Evolutionary conservation across 257 asterid species (phyloP), one percentile per base, ranked within the genome.

Genomic region (Nicotiana noctiflora): DNA sequence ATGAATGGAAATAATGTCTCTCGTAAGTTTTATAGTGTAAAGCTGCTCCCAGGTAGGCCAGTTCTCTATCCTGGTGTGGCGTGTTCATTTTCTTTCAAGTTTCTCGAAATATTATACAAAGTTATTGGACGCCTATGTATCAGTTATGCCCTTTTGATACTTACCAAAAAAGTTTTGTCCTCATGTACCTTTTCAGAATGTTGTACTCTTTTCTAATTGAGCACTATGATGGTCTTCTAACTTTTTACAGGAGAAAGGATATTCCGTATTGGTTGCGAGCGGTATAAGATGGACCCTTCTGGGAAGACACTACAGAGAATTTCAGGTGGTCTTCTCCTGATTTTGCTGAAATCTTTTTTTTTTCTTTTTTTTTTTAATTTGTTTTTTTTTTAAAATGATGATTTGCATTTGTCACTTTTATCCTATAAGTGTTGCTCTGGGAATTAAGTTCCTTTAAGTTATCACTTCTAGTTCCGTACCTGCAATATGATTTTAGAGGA

Each of bases 201-300:
- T 14, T 72, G 60, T 40, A 40, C 72, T 44, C 59, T 25, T 61
- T 61, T 34, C 4, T 79, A 21, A 62, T 60, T 79, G 76, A 60
- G 82, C 82, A 40, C 34, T 79, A 62, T 79, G 76, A 62, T 21
- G 82, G 46, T 59, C 56, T 77, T 11, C 53, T 70, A 67, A 51
- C 63, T 49, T 63, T 78, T 53, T 75, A 84, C 97, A 96, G 99
- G 99, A 80, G 95, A 94, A 80, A 90, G 98, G 21, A 86, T 92
- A 83, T 96, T 92, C 85, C 95, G 97, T 72, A 83, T 94, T 90
- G 98, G 99, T 84, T 90, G 94, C 46, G 97, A 94, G 88, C 90
- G 97, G 76, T 94, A 96, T 90, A 94, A 82, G 89, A 93, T 96
- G 98, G 99, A 96, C 77, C 87, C 94, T 52, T 85, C 96, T 21